phyloP scores from a whole-genome alignment of 2,329 filamentous ascomycete genomes.

The Torrubiella hemipterigena region DNA sequence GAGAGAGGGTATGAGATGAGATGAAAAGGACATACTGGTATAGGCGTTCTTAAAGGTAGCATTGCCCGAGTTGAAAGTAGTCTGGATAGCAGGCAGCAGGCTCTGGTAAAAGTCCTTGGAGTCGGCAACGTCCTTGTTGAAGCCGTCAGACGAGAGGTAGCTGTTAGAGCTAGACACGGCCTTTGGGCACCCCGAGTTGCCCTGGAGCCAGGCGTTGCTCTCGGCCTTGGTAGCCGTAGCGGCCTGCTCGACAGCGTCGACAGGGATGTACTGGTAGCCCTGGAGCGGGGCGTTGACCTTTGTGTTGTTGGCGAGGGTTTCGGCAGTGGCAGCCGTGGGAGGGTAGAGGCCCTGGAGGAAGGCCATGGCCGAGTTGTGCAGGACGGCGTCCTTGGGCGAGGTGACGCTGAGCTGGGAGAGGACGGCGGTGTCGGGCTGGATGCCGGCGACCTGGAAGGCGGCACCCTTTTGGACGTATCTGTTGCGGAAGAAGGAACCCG shows the following conservation, averaged over 20 bases:
- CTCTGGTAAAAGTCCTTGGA: conserved; percentile 49
- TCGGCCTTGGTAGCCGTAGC: conserved; percentile 44
- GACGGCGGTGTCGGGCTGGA: conserved; percentile 55
- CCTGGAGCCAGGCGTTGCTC: conserved; percentile 47
- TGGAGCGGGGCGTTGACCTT: conserved; percentile 54
- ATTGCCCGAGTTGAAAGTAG: conserved; percentile 30
- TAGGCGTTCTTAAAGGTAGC: conserved; percentile 49
- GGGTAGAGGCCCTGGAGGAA: conserved; percentile 86
- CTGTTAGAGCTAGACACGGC: conserved; percentile 41
- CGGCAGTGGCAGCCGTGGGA: conserved; percentile 48
- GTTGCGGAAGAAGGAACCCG: conserved; percentile 63
- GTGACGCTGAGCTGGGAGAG: conserved; percentile 60
- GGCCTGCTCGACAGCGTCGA: conserved; percentile 46
- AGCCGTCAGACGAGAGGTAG: conserved; percentile 38
- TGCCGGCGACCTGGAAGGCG: conserved; percentile 47
- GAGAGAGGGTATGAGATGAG: conserved; percentile 2
- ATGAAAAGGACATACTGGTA: conserved; percentile 32
- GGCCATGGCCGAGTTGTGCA: conserved; percentile 67
- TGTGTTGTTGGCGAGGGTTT: conserved; percentile 61
- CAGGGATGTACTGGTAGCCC: conserved; percentile 76
- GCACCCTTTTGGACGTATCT: conserved; percentile 59
- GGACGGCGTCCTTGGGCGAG: conserved; percentile 62
- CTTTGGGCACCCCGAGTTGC: conserved; percentile 42
- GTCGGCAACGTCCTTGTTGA: conserved; percentile 26
- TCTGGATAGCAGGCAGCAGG: conserved; percentile 42